These are phyloP conservation scores for Cyclaneusma minus DNA, from an alignment of 2,329 filamentous ascomycete genomes.

Conservation along the genomic window DNA sequence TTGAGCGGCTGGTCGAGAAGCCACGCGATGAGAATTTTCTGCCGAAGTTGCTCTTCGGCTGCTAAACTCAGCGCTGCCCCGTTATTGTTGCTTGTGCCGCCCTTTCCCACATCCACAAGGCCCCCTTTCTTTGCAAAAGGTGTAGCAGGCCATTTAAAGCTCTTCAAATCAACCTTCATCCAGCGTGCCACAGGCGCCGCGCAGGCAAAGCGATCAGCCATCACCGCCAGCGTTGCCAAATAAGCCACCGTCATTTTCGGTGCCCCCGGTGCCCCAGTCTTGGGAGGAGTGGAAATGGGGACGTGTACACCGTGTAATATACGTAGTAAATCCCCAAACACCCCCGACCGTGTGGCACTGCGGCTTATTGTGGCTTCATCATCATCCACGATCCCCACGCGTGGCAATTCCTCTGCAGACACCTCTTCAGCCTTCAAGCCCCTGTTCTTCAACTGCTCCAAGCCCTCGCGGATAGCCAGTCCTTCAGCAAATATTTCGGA, in stretches of 20 bases:
- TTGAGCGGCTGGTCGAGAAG: slow-evolving; percentile 45
- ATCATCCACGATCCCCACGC: slow-evolving; percentile 48
- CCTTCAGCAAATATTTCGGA: slow-evolving; percentile 49
- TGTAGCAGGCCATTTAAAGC: slow-evolving; percentile 38
- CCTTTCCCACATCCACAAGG: too few species aligned
- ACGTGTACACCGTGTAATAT: slow-evolving; percentile 44
- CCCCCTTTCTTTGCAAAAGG: too few species aligned
- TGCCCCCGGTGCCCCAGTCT: too few species aligned
- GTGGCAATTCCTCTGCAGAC: slow-evolving; percentile 38
- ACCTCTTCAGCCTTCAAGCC: slow-evolving; percentile 33
- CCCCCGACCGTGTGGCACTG: slow-evolving; percentile 39
- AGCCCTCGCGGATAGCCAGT: slow-evolving; percentile 32
- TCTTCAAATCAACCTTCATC: slow-evolving; percentile 26
- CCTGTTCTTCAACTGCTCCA: slow-evolving; percentile 29
- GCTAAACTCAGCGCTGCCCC: slow-evolving; percentile 22
- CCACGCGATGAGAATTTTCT: slow-evolving; percentile 53
- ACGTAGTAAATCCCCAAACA: slow-evolving; percentile 52
- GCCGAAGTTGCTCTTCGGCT: slow-evolving; percentile 50
- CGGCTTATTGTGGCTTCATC: slow-evolving; percentile 53
- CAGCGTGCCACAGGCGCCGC: slow-evolving; percentile 36
- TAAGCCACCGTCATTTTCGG: slow-evolving; percentile 37
- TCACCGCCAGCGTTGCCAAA: slow-evolving; percentile 50
- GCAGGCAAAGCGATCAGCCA: slow-evolving; percentile 62
- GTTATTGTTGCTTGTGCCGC: slow-evolving; percentile 19
- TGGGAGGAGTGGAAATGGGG: too few species aligned